Base-by-base conservation (phyloP, 306 rosid species). In the Oemleria cerasiformis region DNA sequence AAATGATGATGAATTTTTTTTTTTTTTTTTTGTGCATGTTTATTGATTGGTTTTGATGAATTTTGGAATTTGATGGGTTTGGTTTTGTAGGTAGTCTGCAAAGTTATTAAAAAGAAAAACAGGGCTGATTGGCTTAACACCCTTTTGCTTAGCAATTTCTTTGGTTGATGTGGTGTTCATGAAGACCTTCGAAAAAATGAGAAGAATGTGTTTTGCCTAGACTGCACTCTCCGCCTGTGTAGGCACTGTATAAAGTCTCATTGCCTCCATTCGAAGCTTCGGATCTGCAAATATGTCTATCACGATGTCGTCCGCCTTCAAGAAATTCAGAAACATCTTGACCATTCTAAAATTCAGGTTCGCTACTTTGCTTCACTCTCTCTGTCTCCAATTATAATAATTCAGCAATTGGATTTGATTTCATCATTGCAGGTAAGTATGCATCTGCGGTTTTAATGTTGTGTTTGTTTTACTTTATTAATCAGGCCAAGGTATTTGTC, bases 321-420 rank as follows among this genome's bases (percentile, higher is more conserved):
- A 0, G 96, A 94, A 41, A 67, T 91, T 64, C 91, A 91, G 76
- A 86, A 94, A 70, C 79, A 76, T 71, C 88, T 89, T 42, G 92
- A 94, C 77, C 89, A 96, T 85, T 83, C 91, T 21, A 84, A 80
- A 75, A 89, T 94, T 82, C 99, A 94, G 99, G 99, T 94, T n/a
- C n/a, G n/a, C n/a, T n/a, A n/a, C n/a, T n/a, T 53, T 19, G n/a
- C 23, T 14, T 40, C 17, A 16, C 30, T 4, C 36, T 78, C 58
- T 34, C 55, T 56, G 9, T 42, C 68, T 70, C 69, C 59, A 81
- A 56, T 48, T 47, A 57, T 73, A 30, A 20, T 19, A 56, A 30
- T 51, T 10, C 54, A 15, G 30, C 47, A 44, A 59, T 68, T 30
- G 53, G 61, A 65, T 69, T 58, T 60, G 71, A 68, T 49, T 45